Percentiles rank a stretch among this genome's conserved stretches.
phyloP scores from a whole-genome alignment of 2,329 filamentous ascomycete species.

The Magnaporthiopsis rhizophila region DNA sequence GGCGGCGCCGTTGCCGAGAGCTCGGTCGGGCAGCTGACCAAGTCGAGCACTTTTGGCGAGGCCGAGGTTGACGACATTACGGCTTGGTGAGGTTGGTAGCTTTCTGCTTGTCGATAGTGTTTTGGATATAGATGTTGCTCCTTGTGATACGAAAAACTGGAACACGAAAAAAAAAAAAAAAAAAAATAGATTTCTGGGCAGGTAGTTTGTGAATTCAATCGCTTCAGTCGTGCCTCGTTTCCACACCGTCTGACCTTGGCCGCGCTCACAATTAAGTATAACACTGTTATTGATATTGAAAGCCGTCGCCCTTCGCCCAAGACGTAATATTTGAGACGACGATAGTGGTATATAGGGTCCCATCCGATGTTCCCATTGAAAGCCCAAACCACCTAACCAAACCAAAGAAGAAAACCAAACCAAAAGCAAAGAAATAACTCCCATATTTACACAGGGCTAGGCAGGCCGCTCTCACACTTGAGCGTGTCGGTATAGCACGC shows the following conservation, averaged over 20 bases:
- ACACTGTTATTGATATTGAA: no score
- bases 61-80: constrained; percentile 95
- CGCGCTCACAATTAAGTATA: no score
- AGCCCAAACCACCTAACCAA: no score
- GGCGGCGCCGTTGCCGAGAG: constrained; percentile 34
- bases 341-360: no score
- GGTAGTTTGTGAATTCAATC: neutral
- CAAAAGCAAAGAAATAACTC: neutral
- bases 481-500: constrained; percentile 33
- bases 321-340: no score
- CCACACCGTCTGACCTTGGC: no score
- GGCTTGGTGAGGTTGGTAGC: constrained; percentile 58
- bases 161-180: neutral
- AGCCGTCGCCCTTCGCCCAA: no score
- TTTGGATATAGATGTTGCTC: no score
- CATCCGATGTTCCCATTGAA: no score
- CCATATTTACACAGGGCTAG: constrained; percentile 23
- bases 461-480: constrained; percentile 24
- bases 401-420: neutral
- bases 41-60: constrained; percentile 89
- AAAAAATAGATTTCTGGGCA: neutral
- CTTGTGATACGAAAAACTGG: neutral
- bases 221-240: no score
- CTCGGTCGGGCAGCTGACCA: constrained; percentile 56
- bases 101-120: neutral